Base-by-base conservation (phyloP, 208 protist genomes). In the Histomonas meleagridis region DNA sequence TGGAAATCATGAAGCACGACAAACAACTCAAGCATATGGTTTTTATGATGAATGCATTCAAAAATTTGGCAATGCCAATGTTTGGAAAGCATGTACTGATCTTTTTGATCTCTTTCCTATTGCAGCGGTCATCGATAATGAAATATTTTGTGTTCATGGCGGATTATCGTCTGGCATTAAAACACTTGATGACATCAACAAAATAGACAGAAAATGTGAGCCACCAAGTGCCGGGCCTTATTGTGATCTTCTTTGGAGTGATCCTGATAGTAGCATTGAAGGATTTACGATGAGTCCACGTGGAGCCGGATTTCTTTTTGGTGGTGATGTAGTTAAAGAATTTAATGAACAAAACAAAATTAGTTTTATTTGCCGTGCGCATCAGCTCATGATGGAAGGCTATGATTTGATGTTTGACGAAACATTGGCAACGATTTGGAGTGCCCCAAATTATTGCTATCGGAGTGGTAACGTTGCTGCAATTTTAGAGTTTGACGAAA, bases 31-130 rank as follows among this genome's bases (percentile, higher is more conserved):
- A 97, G 95, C 96, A 3, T 99, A 99, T 95, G 98, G 98, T 60
- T 99, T 99, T 94, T 99, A 99, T 94, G 98, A 98, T 92, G 98
- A 99, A 72, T 94, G 94, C 92, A 60, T 94, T 46, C 81, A 93
- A 62, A 93, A 94, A 90, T 95, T 94, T 72, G 93, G 93, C 57
- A 92, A 94, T 98, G 90, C 95, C 26, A 97, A 96, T 91, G 94
- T 95, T 18, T 97, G 99, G 99, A 95, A 95, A 90, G 96, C 95
- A 62, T 99, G 97, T 94, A 99, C 98, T 0, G 98, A 99, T 92
- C 97, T 99, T 28, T 99, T 99, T 93, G 98, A 99, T 94, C 98
- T 98, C 91, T 95, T 99, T 12, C 96, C 97, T 16, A 95, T 99
- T 5, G 96, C 96, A 38, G 98, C 98, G 49, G 92, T 99, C 0